Base-by-base conservation (phyloP, 495 filamentous ascomycete species). In the Parathielavia hyrcaniae region DNA sequence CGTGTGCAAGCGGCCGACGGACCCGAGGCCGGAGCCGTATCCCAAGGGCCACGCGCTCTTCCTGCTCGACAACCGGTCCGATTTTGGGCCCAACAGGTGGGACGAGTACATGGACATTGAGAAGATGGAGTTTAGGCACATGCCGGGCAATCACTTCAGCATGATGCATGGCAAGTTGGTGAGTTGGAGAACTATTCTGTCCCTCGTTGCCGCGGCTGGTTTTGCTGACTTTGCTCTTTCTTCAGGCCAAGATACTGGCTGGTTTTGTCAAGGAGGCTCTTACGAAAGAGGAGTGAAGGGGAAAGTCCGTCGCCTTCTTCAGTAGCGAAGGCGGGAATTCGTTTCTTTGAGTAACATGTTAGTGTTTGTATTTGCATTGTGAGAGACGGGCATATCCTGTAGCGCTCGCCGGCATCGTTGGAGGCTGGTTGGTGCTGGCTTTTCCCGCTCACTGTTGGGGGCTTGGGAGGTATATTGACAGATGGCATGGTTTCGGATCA, bases 81-180 rank as follows among this genome's bases (percentile, higher is more conserved):
- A 91, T 66, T 88, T 95, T 58, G 84, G 85, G 12, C 81, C 86
- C 43, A 89, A 90, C 70, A 79, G 83, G 40, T 95, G 90, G 90
- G 87, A 87, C 58, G 83, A 87, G 54, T 83, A 88, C 20, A 72
- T 90, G 26, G 85, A 86, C 36, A 58, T 72, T 13, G 70, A 82
- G 57, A 88, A 88, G 67, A 81, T 90, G 62, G 64, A 63, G 17
- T 83, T 78, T 63, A 66, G 71, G 23, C 80, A 83, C 61, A 85
- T 86, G 80, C 75, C 77, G 2, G 85, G 84, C 8, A 86, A 87
- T 58, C 85, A 88, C 67, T 87, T 87, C 68, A 81, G 79, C 1
- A 87, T 87, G 85, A 86, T 88, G 81, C 80, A 81, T 57, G 79
- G 76, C 56, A 72, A 79, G 23, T 58, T 76, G 58, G 81, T 83